Evolutionary conservation across 2,329 filamentous ascomycete species (phyloP), one percentile per base, ranked within the genome.

Genomic region (Epichloe gansuensis): DNA sequence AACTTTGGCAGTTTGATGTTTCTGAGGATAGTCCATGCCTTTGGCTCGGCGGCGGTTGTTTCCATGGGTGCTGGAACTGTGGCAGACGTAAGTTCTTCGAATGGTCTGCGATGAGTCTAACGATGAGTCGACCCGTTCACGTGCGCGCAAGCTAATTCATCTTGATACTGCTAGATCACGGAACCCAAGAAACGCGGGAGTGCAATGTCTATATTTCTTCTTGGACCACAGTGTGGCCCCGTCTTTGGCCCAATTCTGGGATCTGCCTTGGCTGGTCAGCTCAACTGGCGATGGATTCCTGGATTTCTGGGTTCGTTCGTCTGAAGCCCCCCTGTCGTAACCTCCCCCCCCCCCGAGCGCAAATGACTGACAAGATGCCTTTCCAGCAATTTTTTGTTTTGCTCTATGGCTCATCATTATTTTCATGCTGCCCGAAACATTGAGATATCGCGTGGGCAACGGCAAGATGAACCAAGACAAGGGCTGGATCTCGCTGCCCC

Each of bases 171-270:
- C 35, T 21, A 57, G 51, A 51, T 70, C 11, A 65, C 62, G 1
- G 67, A 67, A 53, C 69, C 68, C 2, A 55, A 67, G 42, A 63
- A 61, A 21, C 61, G 71, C 25, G 71, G 64, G 6, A 66, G 64
- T 9, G 63, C 68, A 39, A 66, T 74, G 59, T 65, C 68, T 3
- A 64, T 67, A 45, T 72, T 73, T 49, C 59, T 72, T 7, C 59
- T 74, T 38, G 71, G 71, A 0, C 71, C 71, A 4, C 71, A 73
- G 40, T 63, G 71, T 25, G 71, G 71, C 2, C 71, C 71, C 2
- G 64, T 73, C 0, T 55, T 73, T 1, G 71, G 71, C 0, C 71
- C 71, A 0, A 56, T 72, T 0, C 58, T 74, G 3, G 71, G 71
- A 4, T 71, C 71, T 25, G 61, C 62, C 21, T 63, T 74, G 34